A percentile compares a stretch with the other conserved stretches of the same genome.
Conservation (phyloP, 306 rosid genomes). For the Gynostemma pentaphyllum region DNA sequence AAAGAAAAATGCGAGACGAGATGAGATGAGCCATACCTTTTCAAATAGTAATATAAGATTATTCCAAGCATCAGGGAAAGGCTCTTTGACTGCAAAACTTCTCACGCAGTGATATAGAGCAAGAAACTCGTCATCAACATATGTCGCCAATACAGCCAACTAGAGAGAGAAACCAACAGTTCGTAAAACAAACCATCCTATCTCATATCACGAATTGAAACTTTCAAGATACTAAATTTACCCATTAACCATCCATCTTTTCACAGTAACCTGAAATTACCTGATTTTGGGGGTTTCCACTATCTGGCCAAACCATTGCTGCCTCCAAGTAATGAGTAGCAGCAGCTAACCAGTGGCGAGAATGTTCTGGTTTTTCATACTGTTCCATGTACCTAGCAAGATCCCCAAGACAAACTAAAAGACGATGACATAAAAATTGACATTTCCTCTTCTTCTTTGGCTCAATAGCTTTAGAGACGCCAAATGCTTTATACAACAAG, state of each 20-base stretch:
- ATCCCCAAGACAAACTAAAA: slow-evolving; percentile 91
- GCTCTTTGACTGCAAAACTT: slow-evolving; percentile 80
- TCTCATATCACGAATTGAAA: not conserved
- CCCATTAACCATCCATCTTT: not conserved
- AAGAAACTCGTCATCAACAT: slow-evolving; percentile 81
- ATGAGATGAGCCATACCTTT: slow-evolving; percentile 37
- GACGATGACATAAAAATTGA: slow-evolving; percentile 81
- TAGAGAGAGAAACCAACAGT: slow-evolving; percentile 12
- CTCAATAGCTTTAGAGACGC: slow-evolving; percentile 24
- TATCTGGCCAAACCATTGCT: slow-evolving; percentile 80
- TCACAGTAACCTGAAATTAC: slow-evolving; percentile 14
- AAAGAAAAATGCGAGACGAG: not conserved
- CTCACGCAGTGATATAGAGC: slow-evolving; percentile 91
- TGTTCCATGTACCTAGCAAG: slow-evolving; percentile 81
- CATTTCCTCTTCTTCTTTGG: slow-evolving; percentile 42
- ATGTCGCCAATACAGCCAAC: slow-evolving; percentile 96
- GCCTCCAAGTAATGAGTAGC: slow-evolving; percentile 87
- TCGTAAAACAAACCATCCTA: not conserved
- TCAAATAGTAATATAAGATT: slow-evolving; percentile 74
- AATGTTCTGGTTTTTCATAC: slow-evolving; percentile 47
- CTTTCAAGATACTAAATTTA: not conserved
- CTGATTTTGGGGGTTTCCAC: slow-evolving; percentile 97
- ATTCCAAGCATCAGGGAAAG: slow-evolving; percentile 89
- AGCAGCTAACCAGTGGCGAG: slow-evolving; percentile 78
- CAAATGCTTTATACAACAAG: slow-evolving; percentile 25